These are phyloP conservation scores for Periconia macrospinosa DNA, from an alignment of 2,329 filamentous ascomycete species.

Conservation along the genomic window DNA sequence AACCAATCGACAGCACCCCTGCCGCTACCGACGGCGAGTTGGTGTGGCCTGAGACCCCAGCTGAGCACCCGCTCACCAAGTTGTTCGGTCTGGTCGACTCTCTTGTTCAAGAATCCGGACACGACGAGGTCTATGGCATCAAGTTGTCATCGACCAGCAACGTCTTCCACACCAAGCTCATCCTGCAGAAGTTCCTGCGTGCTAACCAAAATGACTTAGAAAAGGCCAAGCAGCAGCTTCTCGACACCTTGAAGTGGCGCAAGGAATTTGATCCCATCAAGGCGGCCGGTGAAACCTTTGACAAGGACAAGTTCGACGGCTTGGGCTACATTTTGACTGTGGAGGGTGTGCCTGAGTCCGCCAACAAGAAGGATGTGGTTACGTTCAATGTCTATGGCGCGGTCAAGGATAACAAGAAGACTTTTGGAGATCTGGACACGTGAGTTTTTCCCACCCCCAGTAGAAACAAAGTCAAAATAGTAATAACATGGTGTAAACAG, in stretches of 20 bases:
- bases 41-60: conserved; percentile 40
- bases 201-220: conserved; percentile 78
- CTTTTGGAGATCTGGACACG: conserved; percentile 81
- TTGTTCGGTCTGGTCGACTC: conserved; percentile 62
- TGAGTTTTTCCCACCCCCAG: conserved; percentile 44
- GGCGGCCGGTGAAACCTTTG: conserved; percentile 64
- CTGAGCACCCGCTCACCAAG: conserved; percentile 52
- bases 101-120: conserved; percentile 59
- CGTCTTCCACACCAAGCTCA: conserved; percentile 72
- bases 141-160: conserved; percentile 58
- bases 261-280: conserved; percentile 72
- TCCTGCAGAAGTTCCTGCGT: conserved; percentile 91
- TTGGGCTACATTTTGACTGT: conserved; percentile 83
- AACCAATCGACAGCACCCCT: too few relatives aligned
- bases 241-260: conserved; percentile 80
- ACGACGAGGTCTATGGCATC: conserved; percentile 88
- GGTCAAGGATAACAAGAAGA: conserved; percentile 77
- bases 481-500: conserved; percentile 48
- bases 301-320: conserved; percentile 70
- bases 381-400: conserved; percentile 94
- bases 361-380: conserved; percentile 65
- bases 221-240: conserved; percentile 77
- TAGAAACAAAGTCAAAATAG: background rate
- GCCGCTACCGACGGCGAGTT: conserved; percentile 12
- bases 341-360: conserved; percentile 54